Evolutionary conservation across 129 eudicot genomes (phyloP).

Genomic region (Logfia minima): DNA sequence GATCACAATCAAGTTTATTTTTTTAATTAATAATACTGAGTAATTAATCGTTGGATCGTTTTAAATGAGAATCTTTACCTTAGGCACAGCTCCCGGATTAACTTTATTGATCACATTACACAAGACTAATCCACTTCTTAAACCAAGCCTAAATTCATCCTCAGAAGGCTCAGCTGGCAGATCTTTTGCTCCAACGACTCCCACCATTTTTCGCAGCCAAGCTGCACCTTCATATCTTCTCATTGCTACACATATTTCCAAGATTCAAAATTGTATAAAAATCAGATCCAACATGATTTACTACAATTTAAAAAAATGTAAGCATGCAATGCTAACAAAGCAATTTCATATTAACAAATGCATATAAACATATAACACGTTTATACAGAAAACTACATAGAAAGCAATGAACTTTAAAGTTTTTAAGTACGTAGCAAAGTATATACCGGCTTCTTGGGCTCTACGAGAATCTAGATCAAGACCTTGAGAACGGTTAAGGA

Average conservation of each 20-base stretch:
- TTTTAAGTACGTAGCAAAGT: background rate
- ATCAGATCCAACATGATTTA: conserved; percentile 5
- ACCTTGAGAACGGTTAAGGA: conserved; percentile 59
- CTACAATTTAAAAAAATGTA: background rate
- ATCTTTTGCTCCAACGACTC: conserved; percentile 89
- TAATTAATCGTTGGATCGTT: background rate
- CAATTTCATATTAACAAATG: background rate
- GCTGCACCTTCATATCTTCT: conserved; percentile 91
- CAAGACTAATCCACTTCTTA: conserved; percentile 86
- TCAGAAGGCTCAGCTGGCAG: conserved; percentile 98
- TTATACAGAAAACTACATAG: background rate
- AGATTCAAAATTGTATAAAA: background rate
- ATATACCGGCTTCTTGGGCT: conserved; percentile 95
- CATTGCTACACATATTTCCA: conserved; percentile 45
- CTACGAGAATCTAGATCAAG: conserved; percentile 88
- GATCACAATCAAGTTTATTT: background rate
- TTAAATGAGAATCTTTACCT: conserved; percentile 39
- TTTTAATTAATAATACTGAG: background rate
- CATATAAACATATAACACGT: background rate
- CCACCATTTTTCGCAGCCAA: conserved; percentile 87
- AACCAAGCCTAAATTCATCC: conserved; percentile 85
- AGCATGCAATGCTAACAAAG: conserved; percentile 10
- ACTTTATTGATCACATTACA: conserved; percentile 80
- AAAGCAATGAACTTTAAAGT: background rate
- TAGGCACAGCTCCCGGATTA: conserved; percentile 83